Evolutionary conservation across 2,329 filamentous ascomycete genomes (phyloP).

Genomic region (Colletotrichum sp.): DNA sequence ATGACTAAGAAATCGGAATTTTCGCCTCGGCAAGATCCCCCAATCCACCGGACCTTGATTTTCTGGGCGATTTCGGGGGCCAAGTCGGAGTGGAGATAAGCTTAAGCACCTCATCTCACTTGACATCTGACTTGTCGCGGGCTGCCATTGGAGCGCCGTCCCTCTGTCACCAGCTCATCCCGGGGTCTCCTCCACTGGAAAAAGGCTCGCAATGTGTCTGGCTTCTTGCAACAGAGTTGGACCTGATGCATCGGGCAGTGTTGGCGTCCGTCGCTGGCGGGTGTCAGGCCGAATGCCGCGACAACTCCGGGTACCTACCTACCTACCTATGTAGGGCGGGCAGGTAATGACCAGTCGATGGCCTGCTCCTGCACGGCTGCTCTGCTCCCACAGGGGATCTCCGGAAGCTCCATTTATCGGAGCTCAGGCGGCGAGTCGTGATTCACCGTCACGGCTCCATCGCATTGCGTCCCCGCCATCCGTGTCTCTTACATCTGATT

Average conservation of each 20-base stretch:
- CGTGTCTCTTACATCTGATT: conserved; percentile 10
- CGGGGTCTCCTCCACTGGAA: background rate
- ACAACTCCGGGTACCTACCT: background rate
- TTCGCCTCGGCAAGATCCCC: conserved; percentile 2
- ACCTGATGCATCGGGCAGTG: background rate
- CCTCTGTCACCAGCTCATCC: background rate
- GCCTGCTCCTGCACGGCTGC: background rate
- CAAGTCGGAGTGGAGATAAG: conserved; percentile 11
- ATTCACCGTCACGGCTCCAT: conserved; percentile 17
- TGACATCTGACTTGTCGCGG: conserved; percentile 7
- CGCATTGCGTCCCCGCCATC: background rate
- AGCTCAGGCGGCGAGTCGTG: conserved; percentile 11
- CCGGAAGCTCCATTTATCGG: conserved; percentile 19
- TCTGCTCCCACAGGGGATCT: background rate
- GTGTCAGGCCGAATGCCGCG: background rate
- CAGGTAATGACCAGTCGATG: conserved; percentile 1
- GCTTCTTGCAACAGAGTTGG: background rate
- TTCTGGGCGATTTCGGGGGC: conserved; percentile 3
- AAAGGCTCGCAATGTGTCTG: background rate
- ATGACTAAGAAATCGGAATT: background rate
- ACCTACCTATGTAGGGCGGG: background rate
- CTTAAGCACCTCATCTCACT: conserved; percentile 11
- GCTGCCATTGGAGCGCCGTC: background rate
- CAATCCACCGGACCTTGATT: background rate
- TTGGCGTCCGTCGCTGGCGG: background rate